Evolutionary conservation across 2,329 filamentous ascomycete genomes (phyloP).

Genomic region (Xylaria sp.): DNA sequence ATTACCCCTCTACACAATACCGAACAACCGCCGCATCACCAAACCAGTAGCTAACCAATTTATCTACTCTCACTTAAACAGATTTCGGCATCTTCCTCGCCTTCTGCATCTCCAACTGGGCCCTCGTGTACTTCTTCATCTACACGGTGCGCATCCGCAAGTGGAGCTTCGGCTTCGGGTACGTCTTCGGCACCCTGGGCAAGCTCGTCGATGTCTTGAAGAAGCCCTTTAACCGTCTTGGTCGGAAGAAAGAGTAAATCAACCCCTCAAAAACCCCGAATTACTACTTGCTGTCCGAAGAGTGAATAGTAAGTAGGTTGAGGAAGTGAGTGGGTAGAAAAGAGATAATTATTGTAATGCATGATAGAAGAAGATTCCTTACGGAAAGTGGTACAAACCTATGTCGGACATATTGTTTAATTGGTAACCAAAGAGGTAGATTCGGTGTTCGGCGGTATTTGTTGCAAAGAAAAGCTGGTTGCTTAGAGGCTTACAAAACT

Average conservation of each 20-base stretch:
- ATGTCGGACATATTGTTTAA: not conserved
- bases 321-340: not conserved
- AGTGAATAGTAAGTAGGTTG: not conserved
- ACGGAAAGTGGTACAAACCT: too few relatives aligned
- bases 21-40: too few relatives aligned
- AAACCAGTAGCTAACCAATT: not conserved
- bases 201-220: constrained; percentile 48
- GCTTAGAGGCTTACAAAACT: not conserved
- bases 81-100: constrained; percentile 77
- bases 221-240: constrained; percentile 45
- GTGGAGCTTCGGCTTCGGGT: constrained; percentile 76
- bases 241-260: constrained; percentile 20
- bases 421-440: not conserved
- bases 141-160: constrained; percentile 76
- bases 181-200: constrained; percentile 57
- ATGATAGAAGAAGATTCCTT: not conserved
- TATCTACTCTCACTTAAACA: constrained; percentile 33
- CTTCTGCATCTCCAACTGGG: constrained; percentile 77
- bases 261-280: not conserved
- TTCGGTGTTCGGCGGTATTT: not conserved
- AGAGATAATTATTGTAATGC: not conserved
- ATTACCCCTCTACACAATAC: too few relatives aligned
- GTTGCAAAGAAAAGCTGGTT: not conserved
- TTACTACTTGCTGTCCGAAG: not conserved
- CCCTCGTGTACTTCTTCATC: constrained; percentile 80